Conservation (phyloP, 2,329 filamentous ascomycete species). For the Trichoderma guizhouense region DNA sequence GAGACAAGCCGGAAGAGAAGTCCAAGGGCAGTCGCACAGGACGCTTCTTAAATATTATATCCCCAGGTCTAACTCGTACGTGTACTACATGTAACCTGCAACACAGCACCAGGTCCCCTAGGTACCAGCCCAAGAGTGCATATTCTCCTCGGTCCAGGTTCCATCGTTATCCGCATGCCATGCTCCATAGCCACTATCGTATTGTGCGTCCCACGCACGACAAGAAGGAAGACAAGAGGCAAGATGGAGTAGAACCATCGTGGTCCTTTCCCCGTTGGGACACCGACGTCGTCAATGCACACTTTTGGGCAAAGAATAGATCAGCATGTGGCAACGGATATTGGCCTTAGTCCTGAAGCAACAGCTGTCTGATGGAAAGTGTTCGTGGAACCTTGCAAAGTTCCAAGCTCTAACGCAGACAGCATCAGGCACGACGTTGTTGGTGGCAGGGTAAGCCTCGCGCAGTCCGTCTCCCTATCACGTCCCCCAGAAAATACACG, state of each 20-base stretch:
- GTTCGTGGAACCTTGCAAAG: not conserved
- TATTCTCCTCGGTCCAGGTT: not conserved
- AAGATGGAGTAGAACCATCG: not conserved
- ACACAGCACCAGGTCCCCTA: not conserved
- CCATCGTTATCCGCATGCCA: not conserved
- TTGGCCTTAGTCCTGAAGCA: not conserved
- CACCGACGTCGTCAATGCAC: conserved; percentile 1
- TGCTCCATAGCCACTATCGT: not conserved
- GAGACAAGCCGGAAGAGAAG: not conserved
- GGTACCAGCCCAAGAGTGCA: not conserved
- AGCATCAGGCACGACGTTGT: not conserved
- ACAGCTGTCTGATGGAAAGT: not conserved
- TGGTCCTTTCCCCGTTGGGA: conserved; percentile 4
- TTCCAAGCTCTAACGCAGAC: not conserved
- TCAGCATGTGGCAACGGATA: not conserved
- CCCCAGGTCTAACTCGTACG: not conserved
- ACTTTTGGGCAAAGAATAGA: not conserved
- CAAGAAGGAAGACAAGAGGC: not conserved
- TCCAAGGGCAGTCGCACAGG: not conserved
- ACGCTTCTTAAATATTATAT: not conserved
- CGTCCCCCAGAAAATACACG: not conserved
- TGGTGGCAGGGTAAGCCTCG: not conserved
- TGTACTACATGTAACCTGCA: not conserved
- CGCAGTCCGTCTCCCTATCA: conserved; percentile 9
- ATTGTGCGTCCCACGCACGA: not conserved